Evolutionary conservation across 2,329 filamentous ascomycete species (phyloP), one percentile per base, ranked within the genome.

Genomic region (Dothideomycetes sp.): DNA sequence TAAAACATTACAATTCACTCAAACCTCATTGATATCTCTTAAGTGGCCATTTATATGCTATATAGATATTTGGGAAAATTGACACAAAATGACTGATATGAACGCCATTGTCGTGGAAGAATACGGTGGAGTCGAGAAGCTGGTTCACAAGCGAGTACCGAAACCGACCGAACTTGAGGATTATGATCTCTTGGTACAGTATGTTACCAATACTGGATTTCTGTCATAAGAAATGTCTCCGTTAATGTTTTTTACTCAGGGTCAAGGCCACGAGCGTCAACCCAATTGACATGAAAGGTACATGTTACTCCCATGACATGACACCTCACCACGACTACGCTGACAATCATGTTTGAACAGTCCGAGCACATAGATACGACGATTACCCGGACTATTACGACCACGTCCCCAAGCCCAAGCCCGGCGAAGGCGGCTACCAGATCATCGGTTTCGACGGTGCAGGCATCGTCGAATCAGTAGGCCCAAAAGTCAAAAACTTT

Each of bases 371-470:
- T 1, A 43, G 35, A 11, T 64, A 63, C 43, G 60, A 64, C 39
- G 61, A 63, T 42, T 59, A 58, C 42, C 47, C 45, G 4, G 58
- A 62, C 37, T 64, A 61, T 48, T 64, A 61, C 47, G 46, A 55
- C 12, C 53, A 46, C 33, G 43, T 46, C 6, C 51, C 48, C 7
- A 33, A 32, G 7, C 41, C 33, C 16, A 55, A 58, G 35, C 39
- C 44, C n/a, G 41, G 28, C 20, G 33, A 38, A 37, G 41, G 41
- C 12, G 41, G 41, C 28, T 43, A 43, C 13, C 63, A 68, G 30
- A 60, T 68, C 45, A 57, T 63, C 33, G 64, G 64, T n/a, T 67
- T 58, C 39, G 64, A 69, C 40, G 65, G 59, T 5, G 56, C 65
- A 3, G 66, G 66, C 5, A 51, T 61, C 4, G 58, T 69, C 4